Percentiles rank a stretch among this genome's conserved stretches.
These are phyloP conservation scores for Fraxinus paxiana DNA, from an alignment of 305 asterid species.

Conservation along the genomic window DNA sequence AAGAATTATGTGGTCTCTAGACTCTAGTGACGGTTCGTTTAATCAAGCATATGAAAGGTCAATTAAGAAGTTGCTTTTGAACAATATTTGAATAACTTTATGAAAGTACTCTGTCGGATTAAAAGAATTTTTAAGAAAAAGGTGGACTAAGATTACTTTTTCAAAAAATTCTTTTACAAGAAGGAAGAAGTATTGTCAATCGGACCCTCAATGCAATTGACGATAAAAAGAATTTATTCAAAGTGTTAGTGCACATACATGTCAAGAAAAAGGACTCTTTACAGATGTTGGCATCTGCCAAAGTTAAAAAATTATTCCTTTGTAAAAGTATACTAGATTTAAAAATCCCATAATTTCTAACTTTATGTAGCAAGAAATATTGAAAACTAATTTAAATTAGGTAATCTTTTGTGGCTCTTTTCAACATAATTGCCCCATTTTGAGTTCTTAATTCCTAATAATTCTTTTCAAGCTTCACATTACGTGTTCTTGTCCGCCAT, in stretches of 20 bases:
- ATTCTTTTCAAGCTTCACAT: constrained; percentile 33
- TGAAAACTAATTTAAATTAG: constrained; percentile 19
- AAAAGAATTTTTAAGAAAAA: too few relatives aligned
- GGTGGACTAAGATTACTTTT: background rate
- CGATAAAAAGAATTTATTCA: too few relatives aligned
- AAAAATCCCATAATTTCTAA: constrained; percentile 29
- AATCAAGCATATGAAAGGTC: background rate
- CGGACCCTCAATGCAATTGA: background rate
- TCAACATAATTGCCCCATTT: constrained; percentile 39
- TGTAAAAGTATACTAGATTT: background rate
- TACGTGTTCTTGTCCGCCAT: constrained; percentile 45
- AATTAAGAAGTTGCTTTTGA: background rate
- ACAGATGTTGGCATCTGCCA: constrained; percentile 22
- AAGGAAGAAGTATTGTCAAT: background rate
- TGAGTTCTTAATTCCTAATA: constrained; percentile 8
- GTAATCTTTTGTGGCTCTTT: constrained; percentile 7
- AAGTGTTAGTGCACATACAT: background rate
- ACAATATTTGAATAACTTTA: too few relatives aligned
- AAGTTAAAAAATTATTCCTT: background rate
- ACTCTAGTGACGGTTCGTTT: background rate
- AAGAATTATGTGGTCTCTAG: background rate
- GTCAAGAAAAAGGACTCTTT: background rate
- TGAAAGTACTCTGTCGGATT: background rate
- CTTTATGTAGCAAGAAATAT: constrained; percentile 44
- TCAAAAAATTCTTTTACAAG: background rate